Evolutionary conservation across 108 stramenopile genomes (phyloP), one percentile per base, ranked within the genome.

Genomic region (Cyclostephanos invisitatus): DNA sequence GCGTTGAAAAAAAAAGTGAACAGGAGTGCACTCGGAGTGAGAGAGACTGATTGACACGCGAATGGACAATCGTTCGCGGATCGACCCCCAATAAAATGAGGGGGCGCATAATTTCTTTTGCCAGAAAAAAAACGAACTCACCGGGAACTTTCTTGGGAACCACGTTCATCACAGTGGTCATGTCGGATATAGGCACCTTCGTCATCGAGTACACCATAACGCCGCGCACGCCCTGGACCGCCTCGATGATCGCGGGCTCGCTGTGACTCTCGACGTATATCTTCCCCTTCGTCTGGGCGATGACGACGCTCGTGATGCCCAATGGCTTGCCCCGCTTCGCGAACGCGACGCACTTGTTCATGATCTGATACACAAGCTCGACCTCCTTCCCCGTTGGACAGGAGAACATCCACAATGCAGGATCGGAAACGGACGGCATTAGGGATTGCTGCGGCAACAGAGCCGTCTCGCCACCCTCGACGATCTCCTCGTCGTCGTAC

Each of bases 101-200:
- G 32, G 32, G 32, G 32, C 32, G 32, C 32, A 32, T 32, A 2
- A 32, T 32, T n/a, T n/a, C 32, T 32, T 32, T 71, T 28, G 25
- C 0, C 10, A 50, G n/a, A 0, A 27, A 28, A 35, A 14, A 77
- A 64, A 20, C 17, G 32, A 20, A 84, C 90, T 57, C 83, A 91
- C 88, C 90, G 55, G 93, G 92, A 73, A 92, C 91, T 70, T 92
- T 96, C 56, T 86, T 91, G 15, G 93, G 86, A 24, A 76, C 81
- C 25, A 97, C 96, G 25, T 84, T 93, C 86, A 99, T 91, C 49
- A 98, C 95, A 8, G 96, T 92, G 10, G 98, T 96, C 97, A 99
- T 99, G 63, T 99, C 96, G 8, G 77, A 57, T 67, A 97, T 92
- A 14, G 97, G 97, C 6, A 99, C 84, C 64, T 96, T 72, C 32